phyloP scores from a whole-genome alignment of 2,329 filamentous ascomycete species.

The Rachicladosporium sp. region DNA sequence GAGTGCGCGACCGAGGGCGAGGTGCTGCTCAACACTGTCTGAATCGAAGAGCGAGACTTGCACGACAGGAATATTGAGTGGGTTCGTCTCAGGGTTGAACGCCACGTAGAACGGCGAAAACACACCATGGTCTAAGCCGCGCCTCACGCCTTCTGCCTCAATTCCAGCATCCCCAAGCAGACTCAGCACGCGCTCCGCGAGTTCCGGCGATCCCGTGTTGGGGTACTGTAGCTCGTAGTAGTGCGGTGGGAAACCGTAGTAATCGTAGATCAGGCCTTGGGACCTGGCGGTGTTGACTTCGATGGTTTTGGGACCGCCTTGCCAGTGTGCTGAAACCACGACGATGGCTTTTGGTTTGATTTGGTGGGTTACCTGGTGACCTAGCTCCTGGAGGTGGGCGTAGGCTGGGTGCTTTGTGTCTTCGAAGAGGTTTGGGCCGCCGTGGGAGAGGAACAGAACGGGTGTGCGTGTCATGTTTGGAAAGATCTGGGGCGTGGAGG shows the following conservation, averaged over 20 bases:
- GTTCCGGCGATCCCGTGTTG: conserved; percentile 46
- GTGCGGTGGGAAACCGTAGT: conserved; percentile 58
- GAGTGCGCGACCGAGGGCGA: conserved; percentile 54
- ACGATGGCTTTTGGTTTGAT: conserved; percentile 62
- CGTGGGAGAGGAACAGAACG: conserved; percentile 39
- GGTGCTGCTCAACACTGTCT: conserved; percentile 54
- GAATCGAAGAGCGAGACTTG: conserved; percentile 58
- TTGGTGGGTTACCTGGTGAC: conserved; percentile 55
- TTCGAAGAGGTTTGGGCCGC: conserved; percentile 53
- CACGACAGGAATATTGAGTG: conserved; percentile 46
- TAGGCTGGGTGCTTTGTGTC: conserved; percentile 58
- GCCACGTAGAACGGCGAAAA: conserved; percentile 58
- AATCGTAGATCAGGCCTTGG: conserved; percentile 61
- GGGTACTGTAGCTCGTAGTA: conserved; percentile 59
- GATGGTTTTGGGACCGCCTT: conserved; percentile 43
- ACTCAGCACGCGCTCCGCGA: conserved; percentile 47
- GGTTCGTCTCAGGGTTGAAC: conserved; percentile 26
- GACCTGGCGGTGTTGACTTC: conserved; percentile 53
- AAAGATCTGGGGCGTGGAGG: not conserved
- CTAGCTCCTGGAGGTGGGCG: conserved; percentile 50
- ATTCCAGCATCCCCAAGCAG: conserved; percentile 48
- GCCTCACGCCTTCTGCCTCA: conserved; percentile 44
- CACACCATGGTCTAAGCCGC: conserved; percentile 64
- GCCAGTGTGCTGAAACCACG: conserved; percentile 70
- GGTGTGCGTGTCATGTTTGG: conserved; percentile 27